Evolutionary conservation across 106 monocot species (phyloP).

Genomic region (Vanilla planifolia): DNA sequence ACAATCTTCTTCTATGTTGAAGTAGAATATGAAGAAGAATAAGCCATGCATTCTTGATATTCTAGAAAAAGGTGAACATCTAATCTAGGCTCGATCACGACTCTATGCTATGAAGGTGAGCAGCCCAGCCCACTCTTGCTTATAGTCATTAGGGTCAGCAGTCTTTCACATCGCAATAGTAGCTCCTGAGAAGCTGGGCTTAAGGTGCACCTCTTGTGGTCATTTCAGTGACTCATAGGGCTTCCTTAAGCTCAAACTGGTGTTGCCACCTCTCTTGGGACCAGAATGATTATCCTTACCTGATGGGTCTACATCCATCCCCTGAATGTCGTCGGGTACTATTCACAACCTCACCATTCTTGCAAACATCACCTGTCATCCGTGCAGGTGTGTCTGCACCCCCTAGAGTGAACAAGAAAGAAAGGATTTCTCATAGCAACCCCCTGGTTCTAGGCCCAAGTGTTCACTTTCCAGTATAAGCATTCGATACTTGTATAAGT

Average conservation of each 20-base stretch:
- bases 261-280: background rate
- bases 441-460: slow-evolving; percentile 14
- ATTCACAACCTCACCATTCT: slow-evolving; percentile 10
- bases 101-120: slow-evolving; percentile 13
- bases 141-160: slow-evolving; percentile 2
- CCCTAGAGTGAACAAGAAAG: slow-evolving; percentile 15
- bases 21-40: slow-evolving; percentile 1
- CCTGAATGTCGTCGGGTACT: background rate
- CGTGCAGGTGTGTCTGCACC: slow-evolving; percentile 14
- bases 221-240: slow-evolving; percentile 11
- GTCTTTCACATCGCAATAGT: slow-evolving; percentile 11
- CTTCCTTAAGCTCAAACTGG: background rate
- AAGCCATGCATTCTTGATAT: background rate
- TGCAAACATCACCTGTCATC: slow-evolving; percentile 9
- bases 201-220: slow-evolving; percentile 6
- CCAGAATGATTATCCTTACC: slow-evolving; percentile 1
- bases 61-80: slow-evolving; percentile 1
- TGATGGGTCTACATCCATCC: background rate
- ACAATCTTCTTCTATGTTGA: background rate
- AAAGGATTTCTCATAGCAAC: slow-evolving; percentile 18
- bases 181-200: slow-evolving; percentile 14
- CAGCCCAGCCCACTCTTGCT: slow-evolving; percentile 12
- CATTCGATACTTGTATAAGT: slow-evolving; percentile 5
- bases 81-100: background rate
- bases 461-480: slow-evolving; percentile 12